Evolutionary conservation across 257 asterid genomes (phyloP), one percentile per base, ranked within the genome.

Genomic region (Galeopsis tetrahit): DNA sequence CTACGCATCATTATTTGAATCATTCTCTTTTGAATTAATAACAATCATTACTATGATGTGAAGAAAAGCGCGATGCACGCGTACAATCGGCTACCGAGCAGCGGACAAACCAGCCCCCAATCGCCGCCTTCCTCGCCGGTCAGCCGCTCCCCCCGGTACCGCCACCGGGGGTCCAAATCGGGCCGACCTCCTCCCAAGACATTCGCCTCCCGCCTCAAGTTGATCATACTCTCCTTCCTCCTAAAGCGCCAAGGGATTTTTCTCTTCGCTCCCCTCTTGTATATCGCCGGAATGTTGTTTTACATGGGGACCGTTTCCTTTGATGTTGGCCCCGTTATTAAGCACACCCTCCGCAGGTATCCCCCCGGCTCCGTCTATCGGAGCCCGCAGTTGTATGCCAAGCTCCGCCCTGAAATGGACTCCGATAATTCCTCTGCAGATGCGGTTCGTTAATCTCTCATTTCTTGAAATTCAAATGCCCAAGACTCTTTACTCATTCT

Each of bases 281-380:
- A 95, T 43, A 90, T 95, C 40, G 83, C 96, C 13, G 93, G 90
- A 10, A 92, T 95, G 95, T 63, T 95, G 77, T 92, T 89, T 61
- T 95, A 92, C 72, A 90, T 95, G 98, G 99, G 98, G 2, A 92
- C 98, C 66, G 91, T 95, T 69, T 87, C 97, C 75, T 90, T 95
- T 70, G 98, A 95, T 80, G 92, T 79, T 10, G 96, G 83, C 10
- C 90, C 91, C 4, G 82, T 77, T 2, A 82, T 84, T 21, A 79
- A 69, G 36, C 95, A 80, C 59, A 55, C 61, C 61, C 61, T 55
- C 35, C 61, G 33, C 61, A 81, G 87, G 70, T 72, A 81, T n/a
- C 77, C 96, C 9, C 88, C 95, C 2, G 99, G 99, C 6, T 91
- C 99, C 17, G 78, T 95, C 40, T 95, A 95, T 64, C 82, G 95